A percentile compares a stretch with the other conserved stretches of the same genome.
Evolutionary conservation across 2,329 filamentous ascomycete species (phyloP).

Genomic region (Trichoderma afroharzianum): DNA sequence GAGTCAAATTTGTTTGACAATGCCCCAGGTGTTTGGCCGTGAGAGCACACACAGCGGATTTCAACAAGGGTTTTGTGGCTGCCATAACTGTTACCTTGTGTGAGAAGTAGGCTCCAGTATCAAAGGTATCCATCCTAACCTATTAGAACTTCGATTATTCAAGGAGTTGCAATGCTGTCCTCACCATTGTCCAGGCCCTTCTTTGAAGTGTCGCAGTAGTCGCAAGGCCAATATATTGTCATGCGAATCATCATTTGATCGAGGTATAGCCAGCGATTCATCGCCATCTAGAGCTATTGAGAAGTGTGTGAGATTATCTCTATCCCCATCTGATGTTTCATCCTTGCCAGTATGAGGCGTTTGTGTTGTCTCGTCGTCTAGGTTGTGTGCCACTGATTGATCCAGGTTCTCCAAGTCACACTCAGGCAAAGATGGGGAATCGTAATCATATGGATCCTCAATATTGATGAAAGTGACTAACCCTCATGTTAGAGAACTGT

Average conservation of each 20-base stretch:
- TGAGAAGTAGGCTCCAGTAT: constrained; percentile 7
- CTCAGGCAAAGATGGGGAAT: not conserved
- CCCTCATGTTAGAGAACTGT: not conserved
- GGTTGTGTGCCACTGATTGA: not conserved
- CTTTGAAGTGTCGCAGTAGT: constrained; percentile 5
- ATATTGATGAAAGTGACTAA: constrained; percentile 4
- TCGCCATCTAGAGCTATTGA: not conserved
- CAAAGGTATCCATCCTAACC: constrained; percentile 7
- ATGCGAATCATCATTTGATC: not conserved
- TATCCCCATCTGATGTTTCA: not conserved
- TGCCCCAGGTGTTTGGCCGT: constrained; percentile 1
- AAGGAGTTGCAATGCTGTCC: too few relatives aligned
- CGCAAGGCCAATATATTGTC: not conserved
- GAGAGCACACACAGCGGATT: constrained; percentile 5
- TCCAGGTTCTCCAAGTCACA: not conserved
- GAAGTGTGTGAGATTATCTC: not conserved
- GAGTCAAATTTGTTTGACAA: not conserved
- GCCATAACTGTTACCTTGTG: constrained; percentile 10
- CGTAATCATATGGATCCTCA: constrained; percentile 4
- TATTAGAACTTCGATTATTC: not conserved
- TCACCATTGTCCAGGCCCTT: constrained; percentile 9
- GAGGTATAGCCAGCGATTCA: not conserved
- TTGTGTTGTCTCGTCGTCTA: not conserved
- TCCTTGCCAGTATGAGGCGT: not conserved
- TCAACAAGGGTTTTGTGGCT: not conserved